Conservation (phyloP, 192 early-diverging fungal species). For the Chytriomyces sp. region DNA sequence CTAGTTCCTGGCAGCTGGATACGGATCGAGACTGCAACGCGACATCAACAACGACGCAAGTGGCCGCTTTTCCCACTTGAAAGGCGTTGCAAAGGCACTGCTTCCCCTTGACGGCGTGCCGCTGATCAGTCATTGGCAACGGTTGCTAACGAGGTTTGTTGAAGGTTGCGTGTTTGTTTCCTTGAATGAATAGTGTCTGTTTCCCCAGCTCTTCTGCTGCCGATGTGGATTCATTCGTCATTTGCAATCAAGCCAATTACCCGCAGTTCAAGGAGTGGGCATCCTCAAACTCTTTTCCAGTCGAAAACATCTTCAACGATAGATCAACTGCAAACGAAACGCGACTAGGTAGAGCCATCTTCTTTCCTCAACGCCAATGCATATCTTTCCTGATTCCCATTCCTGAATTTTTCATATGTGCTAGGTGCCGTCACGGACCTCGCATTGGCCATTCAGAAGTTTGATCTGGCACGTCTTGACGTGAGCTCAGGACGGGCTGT, state of each 20-base stretch:
- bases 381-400: neutral
- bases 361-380: neutral
- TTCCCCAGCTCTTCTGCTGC: neutral
- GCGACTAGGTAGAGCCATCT: conserved; percentile 46
- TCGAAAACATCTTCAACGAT: conserved; percentile 55
- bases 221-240: conserved; percentile 34
- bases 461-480: conserved; percentile 41
- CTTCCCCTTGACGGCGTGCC: conserved; percentile 40
- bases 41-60: conserved; percentile 47
- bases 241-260: conserved; percentile 56
- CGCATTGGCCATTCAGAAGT: conserved; percentile 43
- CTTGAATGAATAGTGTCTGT: neutral
- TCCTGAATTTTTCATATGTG: neutral
- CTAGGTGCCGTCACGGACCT: conserved; percentile 59
- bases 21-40: conserved; percentile 63
- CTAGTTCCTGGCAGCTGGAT: conserved; percentile 63
- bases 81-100: conserved; percentile 54
- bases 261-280: conserved; percentile 55
- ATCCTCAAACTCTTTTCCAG: conserved; percentile 32
- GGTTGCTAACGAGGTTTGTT: neutral
- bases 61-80: conserved; percentile 41
- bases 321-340: conserved; percentile 54
- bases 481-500: neutral
- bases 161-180: too few species aligned
- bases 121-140: conserved; percentile 40